Conservation (phyloP, 176 grass and related monocot genomes). For the Aegilops umbellulata region DNA sequence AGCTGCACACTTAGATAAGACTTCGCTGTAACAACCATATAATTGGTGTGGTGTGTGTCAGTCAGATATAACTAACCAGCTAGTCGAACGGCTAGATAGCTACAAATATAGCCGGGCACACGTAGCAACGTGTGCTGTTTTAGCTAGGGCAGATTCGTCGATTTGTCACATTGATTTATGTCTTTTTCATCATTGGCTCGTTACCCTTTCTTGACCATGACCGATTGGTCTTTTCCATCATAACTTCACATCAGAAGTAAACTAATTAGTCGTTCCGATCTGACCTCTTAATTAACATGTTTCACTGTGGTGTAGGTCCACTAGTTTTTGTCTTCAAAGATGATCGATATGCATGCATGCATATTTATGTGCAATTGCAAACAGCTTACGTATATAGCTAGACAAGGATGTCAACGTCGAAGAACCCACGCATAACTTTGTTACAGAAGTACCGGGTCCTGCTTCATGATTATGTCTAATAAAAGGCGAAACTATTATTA, state of each 20-base stretch:
- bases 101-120: not conserved
- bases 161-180: not conserved
- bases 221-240: not conserved
- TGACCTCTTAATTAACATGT: not conserved
- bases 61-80: not conserved
- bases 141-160: not conserved
- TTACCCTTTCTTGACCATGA: not conserved
- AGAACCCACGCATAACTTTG: constrained; percentile 15
- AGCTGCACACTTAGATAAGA: not conserved
- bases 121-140: constrained; percentile 41
- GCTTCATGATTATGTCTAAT: not conserved
- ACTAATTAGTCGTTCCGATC: not conserved
- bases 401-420: not conserved
- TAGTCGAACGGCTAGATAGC: not conserved
- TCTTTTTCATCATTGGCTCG: not conserved
- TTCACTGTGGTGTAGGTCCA: not conserved
- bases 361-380: not conserved
- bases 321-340: not conserved
- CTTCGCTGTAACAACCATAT: constrained; percentile 3
- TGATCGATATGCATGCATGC: not conserved
- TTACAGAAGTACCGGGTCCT: not conserved
- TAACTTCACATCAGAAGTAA: not conserved
- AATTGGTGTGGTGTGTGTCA: constrained; percentile 1
- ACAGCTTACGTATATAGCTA: not conserved
- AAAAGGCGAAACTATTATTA: not conserved